Base-by-base conservation (phyloP, 2,329 filamentous ascomycete species). In the Tolypocladium album region DNA sequence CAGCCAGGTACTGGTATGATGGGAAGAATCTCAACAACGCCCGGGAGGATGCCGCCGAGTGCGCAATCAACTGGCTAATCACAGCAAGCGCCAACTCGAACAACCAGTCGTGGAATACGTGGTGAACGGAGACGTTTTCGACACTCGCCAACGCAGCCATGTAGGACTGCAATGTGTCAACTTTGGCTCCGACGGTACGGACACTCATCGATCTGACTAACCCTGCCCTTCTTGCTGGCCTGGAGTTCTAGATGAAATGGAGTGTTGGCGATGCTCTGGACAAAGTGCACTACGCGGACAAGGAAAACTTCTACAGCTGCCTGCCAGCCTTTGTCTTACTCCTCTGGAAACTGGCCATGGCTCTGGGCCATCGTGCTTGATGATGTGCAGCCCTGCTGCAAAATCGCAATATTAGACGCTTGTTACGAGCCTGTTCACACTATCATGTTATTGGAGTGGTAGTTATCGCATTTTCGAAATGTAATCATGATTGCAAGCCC, bases 1-100 rank as follows among this genome's bases (percentile, higher is more conserved):
- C 81, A n/a, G 91, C 91, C 55, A 84, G 90, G 63, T 96, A 86
- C 75, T 96, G 90, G 90, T 96, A 96, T 75, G 92, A 95, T 73
- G 91, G 91, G 62, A 86, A 90, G 71, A 91, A 90, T 70, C 81
- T 93, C 73, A 85, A 92, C 78, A 95, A 95, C 69, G 91, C 91
- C 61, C 88, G 85, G 75, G 92, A 96, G 74, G 92, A 96, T 71
- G 92, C 90, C n/a, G 91, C 92, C 64, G 90, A 96, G 75, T 82
- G 88, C 63, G 91, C 91, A 34, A 73, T 89, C 62, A 82, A 79
- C 68, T 82, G 80, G 74, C 73, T 89, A 59, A 75, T 65, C 60
- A 71, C 71, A 57, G 76, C 75, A 56, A 73, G 63, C 15, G 55
- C 59, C 24, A 64, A 58, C 47, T 70, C 69, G 45, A 65, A 64